Evolutionary conservation across 2,329 filamentous ascomycete genomes (phyloP).

Genomic region (Coniochaeta sp.): DNA sequence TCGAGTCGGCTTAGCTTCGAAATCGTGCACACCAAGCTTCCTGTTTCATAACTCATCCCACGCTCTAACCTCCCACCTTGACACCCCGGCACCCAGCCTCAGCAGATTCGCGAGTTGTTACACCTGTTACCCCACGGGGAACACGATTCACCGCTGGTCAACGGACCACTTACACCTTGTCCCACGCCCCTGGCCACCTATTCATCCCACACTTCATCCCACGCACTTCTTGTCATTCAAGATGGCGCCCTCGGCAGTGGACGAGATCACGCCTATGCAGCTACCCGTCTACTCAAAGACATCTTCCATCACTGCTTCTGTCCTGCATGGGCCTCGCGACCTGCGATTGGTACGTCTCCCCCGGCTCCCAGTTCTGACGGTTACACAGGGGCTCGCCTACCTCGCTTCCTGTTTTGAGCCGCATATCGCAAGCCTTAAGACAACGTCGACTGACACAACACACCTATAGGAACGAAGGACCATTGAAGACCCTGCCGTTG

Average conservation of each 20-base stretch:
- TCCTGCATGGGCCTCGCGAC: slow-evolving; percentile 50
- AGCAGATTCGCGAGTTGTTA: background rate
- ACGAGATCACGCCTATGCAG: slow-evolving; percentile 35
- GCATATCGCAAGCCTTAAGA: slow-evolving; percentile 6
- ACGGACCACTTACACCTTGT: background rate
- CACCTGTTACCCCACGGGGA: slow-evolving; percentile 6
- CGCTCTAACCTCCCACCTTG: background rate
- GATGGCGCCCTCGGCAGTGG: slow-evolving; percentile 45
- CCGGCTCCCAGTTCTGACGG: slow-evolving; percentile 19
- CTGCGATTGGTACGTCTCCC: slow-evolving; percentile 44
- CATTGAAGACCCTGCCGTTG: slow-evolving; percentile 37
- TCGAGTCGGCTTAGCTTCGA: slow-evolving; percentile 1
- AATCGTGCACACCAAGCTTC: slow-evolving; percentile 8
- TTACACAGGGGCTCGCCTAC: background rate
- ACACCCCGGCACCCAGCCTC: slow-evolving; percentile 2
- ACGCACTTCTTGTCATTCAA: slow-evolving; percentile 18
- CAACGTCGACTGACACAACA: slow-evolving; percentile 9
- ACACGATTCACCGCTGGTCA: slow-evolving; percentile 3
- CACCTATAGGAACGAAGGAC: slow-evolving; percentile 38
- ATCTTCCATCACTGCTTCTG: slow-evolving; percentile 42
- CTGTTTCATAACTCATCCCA: slow-evolving; percentile 9
- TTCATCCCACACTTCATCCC: slow-evolving; percentile 26
- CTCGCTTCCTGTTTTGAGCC: slow-evolving; percentile 8
- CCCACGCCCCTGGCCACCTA: slow-evolving; percentile 1
- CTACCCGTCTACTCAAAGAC: slow-evolving; percentile 33